phyloP scores from a whole-genome alignment of 495 filamentous ascomycete genomes.

The Hypoxylon rickii region DNA sequence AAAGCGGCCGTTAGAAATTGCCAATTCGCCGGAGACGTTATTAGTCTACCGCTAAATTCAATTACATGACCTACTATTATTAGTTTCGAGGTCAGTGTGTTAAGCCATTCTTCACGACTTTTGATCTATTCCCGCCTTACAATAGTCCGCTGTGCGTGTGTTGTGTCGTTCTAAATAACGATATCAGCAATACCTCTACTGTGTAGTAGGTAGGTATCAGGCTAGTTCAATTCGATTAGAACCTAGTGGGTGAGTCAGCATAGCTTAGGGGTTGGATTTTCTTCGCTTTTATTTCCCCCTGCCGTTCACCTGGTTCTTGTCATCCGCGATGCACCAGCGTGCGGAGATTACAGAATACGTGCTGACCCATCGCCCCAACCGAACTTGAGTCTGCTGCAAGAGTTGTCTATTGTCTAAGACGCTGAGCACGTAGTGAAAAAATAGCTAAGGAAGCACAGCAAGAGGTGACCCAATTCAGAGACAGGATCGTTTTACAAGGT shows the following conservation, averaged over 20 bases:
- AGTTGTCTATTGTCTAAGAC: conserved; percentile 34
- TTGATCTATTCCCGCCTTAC: no score
- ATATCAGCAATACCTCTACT: no score
- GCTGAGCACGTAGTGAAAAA: conserved; percentile 5
- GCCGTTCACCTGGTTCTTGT: conserved; percentile 27
- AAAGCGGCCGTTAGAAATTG: conserved; percentile 22
- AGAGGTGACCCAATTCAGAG: conserved; percentile 24
- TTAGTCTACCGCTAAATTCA: conserved; percentile 4
- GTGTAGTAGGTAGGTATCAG: no score
- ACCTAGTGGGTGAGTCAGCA: no score
- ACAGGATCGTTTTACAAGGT: conserved; percentile 25
- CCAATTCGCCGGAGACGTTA: conserved; percentile 7
- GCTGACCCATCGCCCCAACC: conserved; percentile 31
- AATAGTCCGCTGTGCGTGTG: no score
- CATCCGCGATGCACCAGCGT: conserved; percentile 34
- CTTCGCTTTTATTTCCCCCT: conserved; percentile 10
- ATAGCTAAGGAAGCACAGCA: conserved; percentile 17
- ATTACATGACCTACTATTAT: conserved; percentile 19
- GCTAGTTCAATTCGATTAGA: conserved; percentile 13
- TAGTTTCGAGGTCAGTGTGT: conserved; percentile 5
- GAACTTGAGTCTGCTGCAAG: conserved; percentile 7
- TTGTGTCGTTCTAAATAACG: no score
- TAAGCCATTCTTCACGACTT: neutral
- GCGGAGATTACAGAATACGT: conserved; percentile 33
- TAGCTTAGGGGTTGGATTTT: no score